These are phyloP conservation scores for Thelephora terrestris DNA, from an alignment of 1,284 basidiomycete genomes.

Conservation along the genomic window DNA sequence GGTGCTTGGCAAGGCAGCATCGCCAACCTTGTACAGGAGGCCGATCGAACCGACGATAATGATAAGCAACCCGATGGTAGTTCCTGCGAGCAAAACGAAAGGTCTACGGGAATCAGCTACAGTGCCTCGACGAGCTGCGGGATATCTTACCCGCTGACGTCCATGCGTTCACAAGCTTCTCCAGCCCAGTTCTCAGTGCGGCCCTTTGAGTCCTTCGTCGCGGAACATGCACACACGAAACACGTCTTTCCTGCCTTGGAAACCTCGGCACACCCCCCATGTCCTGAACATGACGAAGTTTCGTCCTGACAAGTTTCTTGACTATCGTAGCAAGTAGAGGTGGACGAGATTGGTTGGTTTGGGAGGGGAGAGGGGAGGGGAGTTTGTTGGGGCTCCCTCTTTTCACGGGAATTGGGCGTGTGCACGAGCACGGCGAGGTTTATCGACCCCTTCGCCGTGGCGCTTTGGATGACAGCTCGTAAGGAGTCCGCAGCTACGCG, in stretches of 20 bases:
- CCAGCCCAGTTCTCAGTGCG: slow-evolving; percentile 64
- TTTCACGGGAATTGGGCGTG: slow-evolving; percentile 19
- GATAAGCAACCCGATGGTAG: slow-evolving; percentile 50
- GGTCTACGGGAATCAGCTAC: slow-evolving; percentile 30
- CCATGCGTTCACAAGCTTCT: slow-evolving; percentile 61
- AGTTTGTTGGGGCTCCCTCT: slow-evolving; percentile 39
- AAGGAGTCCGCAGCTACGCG: slow-evolving; percentile 30
- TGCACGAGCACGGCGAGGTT: slow-evolving; percentile 45
- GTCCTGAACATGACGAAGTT: slow-evolving; percentile 59
- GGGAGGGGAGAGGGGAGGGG: slow-evolving; percentile 36
- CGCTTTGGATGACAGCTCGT: slow-evolving; percentile 33
- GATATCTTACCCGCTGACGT: slow-evolving; percentile 54
- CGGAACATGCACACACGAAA: slow-evolving; percentile 60
- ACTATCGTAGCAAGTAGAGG: slow-evolving; percentile 55
- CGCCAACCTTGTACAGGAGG: slow-evolving; percentile 52
- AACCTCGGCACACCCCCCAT: slow-evolving; percentile 53
- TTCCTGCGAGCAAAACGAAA: slow-evolving; percentile 65
- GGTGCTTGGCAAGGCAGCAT: slow-evolving; percentile 57
- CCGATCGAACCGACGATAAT: slow-evolving; percentile 58
- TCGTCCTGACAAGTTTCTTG: slow-evolving; percentile 45
- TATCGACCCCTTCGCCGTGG: slow-evolving; percentile 28
- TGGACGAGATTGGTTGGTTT: slow-evolving; percentile 43
- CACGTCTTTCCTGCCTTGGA: slow-evolving; percentile 57
- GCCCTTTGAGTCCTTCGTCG: slow-evolving; percentile 37
- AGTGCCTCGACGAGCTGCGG: slow-evolving; percentile 17